Evolutionary conservation across 306 rosid species (phyloP), one percentile per base, ranked within the genome.

Genomic region (Lotus japonicus): DNA sequence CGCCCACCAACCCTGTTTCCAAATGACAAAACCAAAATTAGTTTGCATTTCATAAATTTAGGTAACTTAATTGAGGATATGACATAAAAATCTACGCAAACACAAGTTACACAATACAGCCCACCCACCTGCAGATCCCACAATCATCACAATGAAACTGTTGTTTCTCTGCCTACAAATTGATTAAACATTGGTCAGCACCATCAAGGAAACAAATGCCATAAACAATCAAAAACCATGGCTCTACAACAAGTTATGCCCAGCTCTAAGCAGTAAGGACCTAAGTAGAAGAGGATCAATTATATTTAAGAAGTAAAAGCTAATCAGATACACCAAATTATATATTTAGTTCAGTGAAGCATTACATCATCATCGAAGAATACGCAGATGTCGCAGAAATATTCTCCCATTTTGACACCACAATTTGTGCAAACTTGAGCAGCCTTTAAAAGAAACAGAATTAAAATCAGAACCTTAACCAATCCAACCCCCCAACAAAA

Each of bases 101-200:
- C 55, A 57, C 43, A 74, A 45, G 38, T 31, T 31, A 31, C 36
- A 31, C 36, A 31, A 5, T 7, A 44, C 26, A 45, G 12, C 28
- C 52, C 44, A 54, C 84, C 39, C 57, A 92, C 96, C 98, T 89
- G 83, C 96, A 92, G 84, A 92, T 89, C 81, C 98, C 98, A 74
- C 98, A 92, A 73, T 92, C 96, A 51, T 85, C 74, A 63, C 96
- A 92, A 73, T 92, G 98, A 80, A 92, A 92, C 55, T 82, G 88
- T 35, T 71, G 78, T 77, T 89, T 92, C 52, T 66, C 84, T 0
- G 54, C 61, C 98, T 92, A 87, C 74, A 72, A 10, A 50, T 48
- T 26, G 64, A 45, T 60, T 44, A 8, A 71, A 54, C 63, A 70
- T 36, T 23, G 12, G 45, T 62, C 52, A 57, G 72, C 48, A 61